Evolutionary conservation across 2,329 filamentous ascomycete species (phyloP), one percentile per base, ranked within the genome.

Genomic region (Phialemoniopsis sp.): DNA sequence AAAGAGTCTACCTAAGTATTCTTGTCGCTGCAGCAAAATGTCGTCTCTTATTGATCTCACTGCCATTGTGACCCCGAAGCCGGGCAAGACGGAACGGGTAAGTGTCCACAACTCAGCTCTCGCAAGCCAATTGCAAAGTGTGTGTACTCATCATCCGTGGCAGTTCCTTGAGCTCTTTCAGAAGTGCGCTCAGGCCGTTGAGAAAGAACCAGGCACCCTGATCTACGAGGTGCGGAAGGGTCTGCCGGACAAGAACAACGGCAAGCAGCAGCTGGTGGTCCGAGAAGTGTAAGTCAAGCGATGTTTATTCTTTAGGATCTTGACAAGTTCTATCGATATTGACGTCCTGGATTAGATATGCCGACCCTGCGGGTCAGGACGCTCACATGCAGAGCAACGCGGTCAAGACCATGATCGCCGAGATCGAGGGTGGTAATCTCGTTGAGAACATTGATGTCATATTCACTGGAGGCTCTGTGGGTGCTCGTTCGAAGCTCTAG

Each of bases 61-160:
- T 19, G 54, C 47, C 15, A 40, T 52, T 43, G 44, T 57, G 35
- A 56, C 49, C n/a, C 49, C 51, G 16, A 54, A 54, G 37, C 44
- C 54, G 12, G 53, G 50, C 31, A 54, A 54, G 32, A 33, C 18
- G 32, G 39, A 37, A 38, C n/a, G 32, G 47, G 29, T 42, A 47
- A 16, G 49, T 49, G 42, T 26, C 21, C 21, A 6, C 6, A 26
- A 26, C 6, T 26, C 6, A 10, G n/a, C n/a, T n/a, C n/a, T n/a
- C n/a, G n/a, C n/a, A n/a, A n/a, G n/a, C n/a, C n/a, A n/a, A n/a
- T n/a, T n/a, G n/a, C 21, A 41, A 48, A 38, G 34, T 12, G n/a
- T 35, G 37, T 34, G 31, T 19, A 26, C 16, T 36, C 29, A 31
- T 32, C 53, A 50, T 47, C 52, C 34, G 40, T 55, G 17, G 42